A percentile compares a stretch with the other conserved stretches of the same genome.
phyloP scores from a whole-genome alignment of 2,329 filamentous ascomycete genomes.

The Microthyrium microscopicum region DNA sequence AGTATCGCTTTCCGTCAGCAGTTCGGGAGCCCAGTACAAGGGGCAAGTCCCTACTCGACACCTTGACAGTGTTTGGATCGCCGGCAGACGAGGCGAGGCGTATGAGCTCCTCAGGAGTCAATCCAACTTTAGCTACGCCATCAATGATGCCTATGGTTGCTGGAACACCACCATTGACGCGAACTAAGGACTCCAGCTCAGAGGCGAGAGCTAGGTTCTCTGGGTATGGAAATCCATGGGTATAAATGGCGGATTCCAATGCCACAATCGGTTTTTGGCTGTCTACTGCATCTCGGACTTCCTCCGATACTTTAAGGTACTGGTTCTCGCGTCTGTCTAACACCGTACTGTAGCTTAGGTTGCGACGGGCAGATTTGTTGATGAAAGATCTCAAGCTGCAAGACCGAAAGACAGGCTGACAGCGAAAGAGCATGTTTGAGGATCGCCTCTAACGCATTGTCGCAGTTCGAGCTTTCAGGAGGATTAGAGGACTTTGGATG shows the following conservation, averaged over 20 bases:
- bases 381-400: too few relatives aligned
- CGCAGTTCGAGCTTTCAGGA: too few relatives aligned
- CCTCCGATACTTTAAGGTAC: conserved; percentile 58
- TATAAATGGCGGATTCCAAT: conserved; percentile 92
- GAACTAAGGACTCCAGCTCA: conserved; percentile 65
- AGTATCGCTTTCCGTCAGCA: conserved; percentile 48
- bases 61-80: conserved; percentile 55
- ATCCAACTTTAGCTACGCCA: conserved; percentile 66
- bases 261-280: conserved; percentile 72
- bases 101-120: conserved; percentile 54
- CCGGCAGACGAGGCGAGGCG: conserved; percentile 50
- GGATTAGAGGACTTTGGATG: too few relatives aligned
- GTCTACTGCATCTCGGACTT: conserved; percentile 61
- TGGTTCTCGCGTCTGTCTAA: too few relatives aligned
- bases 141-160: conserved; percentile 82
- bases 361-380: too few relatives aligned
- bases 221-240: conserved; percentile 65
- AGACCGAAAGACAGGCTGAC: too few relatives aligned
- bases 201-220: conserved; percentile 61
- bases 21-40: conserved; percentile 60
- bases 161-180: conserved; percentile 59
- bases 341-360: too few relatives aligned
- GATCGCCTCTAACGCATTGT: too few relatives aligned
- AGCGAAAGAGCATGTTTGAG: too few relatives aligned
- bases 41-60: conserved; percentile 79